These are phyloP conservation scores for Dipodascopsis uninucleata DNA, from an alignment of 805 yeast species.

Conservation along the genomic window DNA sequence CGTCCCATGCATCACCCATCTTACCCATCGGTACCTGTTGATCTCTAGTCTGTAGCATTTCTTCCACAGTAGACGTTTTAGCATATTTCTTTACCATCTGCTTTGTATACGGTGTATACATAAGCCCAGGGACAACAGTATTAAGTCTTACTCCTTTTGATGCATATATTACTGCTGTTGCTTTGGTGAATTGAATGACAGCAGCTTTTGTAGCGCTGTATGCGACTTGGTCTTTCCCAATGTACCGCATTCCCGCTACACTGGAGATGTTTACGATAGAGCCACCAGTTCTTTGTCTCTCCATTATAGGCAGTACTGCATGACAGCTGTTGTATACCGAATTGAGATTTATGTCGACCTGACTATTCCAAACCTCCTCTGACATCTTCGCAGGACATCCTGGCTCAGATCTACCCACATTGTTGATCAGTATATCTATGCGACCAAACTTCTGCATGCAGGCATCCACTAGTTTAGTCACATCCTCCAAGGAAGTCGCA, in stretches of 20 bases:
- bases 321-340: conserved; percentile 40
- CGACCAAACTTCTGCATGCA: conserved; percentile 9
- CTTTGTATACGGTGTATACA: conserved; percentile 50
- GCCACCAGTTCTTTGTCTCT: conserved; percentile 32
- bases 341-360: conserved; percentile 39
- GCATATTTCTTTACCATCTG: conserved; percentile 5
- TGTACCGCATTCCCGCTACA: conserved; percentile 39
- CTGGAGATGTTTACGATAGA: conserved; percentile 41
- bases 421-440: conserved; percentile 68
- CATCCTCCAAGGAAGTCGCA: conserved; percentile 5
- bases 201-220: conserved; percentile 42
- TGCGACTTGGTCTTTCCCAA: conserved; percentile 41
- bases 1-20: conserved; percentile 64
- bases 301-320: conserved; percentile 36
- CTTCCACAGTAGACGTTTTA: conserved; percentile 39
- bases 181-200: conserved; percentile 38
- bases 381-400: conserved; percentile 35
- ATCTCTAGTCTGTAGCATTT: conserved; percentile 53
- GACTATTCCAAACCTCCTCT: conserved; percentile 39
- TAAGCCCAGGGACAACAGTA: conserved; percentile 57
- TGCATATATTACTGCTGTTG: conserved; percentile 59
- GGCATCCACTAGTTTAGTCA: conserved; percentile 7
- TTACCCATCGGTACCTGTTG: conserved; percentile 53
- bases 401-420: conserved; percentile 70
- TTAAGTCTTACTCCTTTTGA: conserved; percentile 52